Percentiles rank a stretch among this genome's conserved stretches.
Evolutionary conservation across 371 early-diverging fungal genomes (phyloP).

Genomic region (Gilbertella persicaria): DNA sequence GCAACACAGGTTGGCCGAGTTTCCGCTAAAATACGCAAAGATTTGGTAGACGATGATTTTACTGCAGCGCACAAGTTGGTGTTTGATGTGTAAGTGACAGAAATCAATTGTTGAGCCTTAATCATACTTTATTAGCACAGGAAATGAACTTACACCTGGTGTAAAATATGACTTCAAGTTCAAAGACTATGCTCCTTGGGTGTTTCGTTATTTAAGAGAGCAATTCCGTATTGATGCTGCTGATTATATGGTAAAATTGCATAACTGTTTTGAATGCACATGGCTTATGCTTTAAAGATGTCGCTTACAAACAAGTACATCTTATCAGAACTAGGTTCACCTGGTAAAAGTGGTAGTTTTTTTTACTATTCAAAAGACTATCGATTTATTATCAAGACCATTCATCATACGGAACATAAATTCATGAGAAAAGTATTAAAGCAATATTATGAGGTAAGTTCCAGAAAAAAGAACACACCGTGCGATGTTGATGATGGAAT

Average conservation of each 20-base stretch:
- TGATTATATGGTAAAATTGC: constrained; percentile 81
- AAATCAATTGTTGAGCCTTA: not conserved
- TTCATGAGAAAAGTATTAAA: constrained; percentile 87
- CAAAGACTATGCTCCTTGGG: constrained; percentile 98
- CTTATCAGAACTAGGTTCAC: constrained; percentile 91
- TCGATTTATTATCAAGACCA: constrained; percentile 98
- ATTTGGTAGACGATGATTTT: constrained; percentile 79
- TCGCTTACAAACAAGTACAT: constrained; percentile 97
- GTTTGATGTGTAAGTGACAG: constrained; percentile 78
- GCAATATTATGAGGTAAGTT: constrained; percentile 77
- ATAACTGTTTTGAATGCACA: not conserved
- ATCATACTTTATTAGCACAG: constrained; percentile 55
- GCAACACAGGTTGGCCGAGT: constrained; percentile 51
- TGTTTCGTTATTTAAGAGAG: constrained; percentile 88
- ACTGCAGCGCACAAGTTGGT: constrained; percentile 88
- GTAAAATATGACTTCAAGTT: constrained; percentile 98
- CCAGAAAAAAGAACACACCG: not conserved
- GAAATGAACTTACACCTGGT: constrained; percentile 91
- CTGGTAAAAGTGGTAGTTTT: constrained; percentile 97
- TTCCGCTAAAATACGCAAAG: constrained; percentile 78
- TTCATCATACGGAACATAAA: constrained; percentile 94
- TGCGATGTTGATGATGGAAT: too few relatives aligned
- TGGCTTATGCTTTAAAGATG: constrained; percentile 55
- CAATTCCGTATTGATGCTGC: constrained; percentile 89
- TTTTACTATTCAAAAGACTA: constrained; percentile 98